These are phyloP conservation scores for Gigaspora rosea DNA, from an alignment of 192 early-diverging fungal species.

Conservation along the genomic window DNA sequence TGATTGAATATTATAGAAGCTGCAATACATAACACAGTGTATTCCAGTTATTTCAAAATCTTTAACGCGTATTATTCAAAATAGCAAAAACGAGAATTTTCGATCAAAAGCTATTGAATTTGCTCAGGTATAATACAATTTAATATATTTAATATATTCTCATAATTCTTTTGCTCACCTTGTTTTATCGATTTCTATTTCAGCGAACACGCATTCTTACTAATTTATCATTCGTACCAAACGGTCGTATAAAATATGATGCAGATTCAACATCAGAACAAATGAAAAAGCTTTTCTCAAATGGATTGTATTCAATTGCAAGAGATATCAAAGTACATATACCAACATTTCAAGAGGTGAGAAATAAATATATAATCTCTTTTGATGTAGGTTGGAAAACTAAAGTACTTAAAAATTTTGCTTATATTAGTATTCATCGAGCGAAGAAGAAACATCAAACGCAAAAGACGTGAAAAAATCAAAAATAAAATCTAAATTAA, in stretches of 20 bases:
- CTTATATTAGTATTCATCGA: constrained; percentile 12
- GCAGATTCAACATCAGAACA: neutral
- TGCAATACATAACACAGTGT: constrained; percentile 11
- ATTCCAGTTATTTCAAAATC: constrained; percentile 27
- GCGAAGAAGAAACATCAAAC: constrained; percentile 16
- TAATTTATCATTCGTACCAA: constrained; percentile 5
- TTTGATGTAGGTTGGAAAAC: neutral
- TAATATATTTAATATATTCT: neutral
- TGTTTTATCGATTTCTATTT: neutral
- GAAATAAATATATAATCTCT: neutral
- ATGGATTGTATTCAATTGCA: constrained; percentile 16
- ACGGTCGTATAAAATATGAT: neutral
- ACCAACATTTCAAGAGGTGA: neutral
- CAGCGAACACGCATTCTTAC: neutral
- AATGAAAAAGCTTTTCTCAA: neutral
- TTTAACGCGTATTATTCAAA: constrained; percentile 11
- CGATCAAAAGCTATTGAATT: constrained; percentile 1
- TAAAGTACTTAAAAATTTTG: neutral
- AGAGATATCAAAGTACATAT: constrained; percentile 12
- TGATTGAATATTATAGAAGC: constrained; percentile 5
- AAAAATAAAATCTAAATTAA: neutral
- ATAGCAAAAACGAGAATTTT: constrained; percentile 17
- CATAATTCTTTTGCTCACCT: neutral
- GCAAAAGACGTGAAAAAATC: neutral
- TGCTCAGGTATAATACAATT: neutral